Conservation (phyloP, 306 rosid genomes). For the Prunus davidiana region DNA sequence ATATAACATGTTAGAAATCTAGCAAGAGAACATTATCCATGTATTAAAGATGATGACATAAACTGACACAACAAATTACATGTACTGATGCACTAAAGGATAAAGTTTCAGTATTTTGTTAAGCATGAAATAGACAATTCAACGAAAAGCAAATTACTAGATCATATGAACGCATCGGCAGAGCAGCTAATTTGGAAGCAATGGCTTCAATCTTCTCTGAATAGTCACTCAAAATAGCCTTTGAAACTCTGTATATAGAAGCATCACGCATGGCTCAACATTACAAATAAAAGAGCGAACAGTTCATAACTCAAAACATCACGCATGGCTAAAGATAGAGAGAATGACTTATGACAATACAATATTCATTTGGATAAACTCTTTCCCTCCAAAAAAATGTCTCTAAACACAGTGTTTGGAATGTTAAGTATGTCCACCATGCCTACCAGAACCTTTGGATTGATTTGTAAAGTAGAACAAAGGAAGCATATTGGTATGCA, state of each 20-base stretch:
- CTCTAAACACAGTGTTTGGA: background rate
- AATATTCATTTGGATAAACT: no score
- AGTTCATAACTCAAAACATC: no score
- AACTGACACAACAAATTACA: background rate
- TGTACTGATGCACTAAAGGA: background rate
- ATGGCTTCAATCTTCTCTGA: constrained; percentile 80
- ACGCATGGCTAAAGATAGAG: no score
- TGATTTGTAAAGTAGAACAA: background rate
- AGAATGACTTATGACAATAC: no score
- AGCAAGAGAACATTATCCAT: background rate
- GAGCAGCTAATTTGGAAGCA: constrained; percentile 60
- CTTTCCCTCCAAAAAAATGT: background rate
- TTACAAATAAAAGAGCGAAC: no score
- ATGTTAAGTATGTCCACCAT: background rate
- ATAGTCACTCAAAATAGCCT: constrained; percentile 65
- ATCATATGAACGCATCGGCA: constrained; percentile 36
- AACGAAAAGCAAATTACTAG: background rate
- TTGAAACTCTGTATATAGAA: constrained; percentile 61
- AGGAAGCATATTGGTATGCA: background rate
- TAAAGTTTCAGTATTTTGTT: background rate
- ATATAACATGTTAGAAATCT: background rate
- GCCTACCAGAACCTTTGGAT: background rate
- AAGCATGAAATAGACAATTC: background rate
- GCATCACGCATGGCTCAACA: no score
- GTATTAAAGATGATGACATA: background rate